phyloP scores from a whole-genome alignment of 2,329 filamentous ascomycete genomes.

The Phoma herbarum region DNA sequence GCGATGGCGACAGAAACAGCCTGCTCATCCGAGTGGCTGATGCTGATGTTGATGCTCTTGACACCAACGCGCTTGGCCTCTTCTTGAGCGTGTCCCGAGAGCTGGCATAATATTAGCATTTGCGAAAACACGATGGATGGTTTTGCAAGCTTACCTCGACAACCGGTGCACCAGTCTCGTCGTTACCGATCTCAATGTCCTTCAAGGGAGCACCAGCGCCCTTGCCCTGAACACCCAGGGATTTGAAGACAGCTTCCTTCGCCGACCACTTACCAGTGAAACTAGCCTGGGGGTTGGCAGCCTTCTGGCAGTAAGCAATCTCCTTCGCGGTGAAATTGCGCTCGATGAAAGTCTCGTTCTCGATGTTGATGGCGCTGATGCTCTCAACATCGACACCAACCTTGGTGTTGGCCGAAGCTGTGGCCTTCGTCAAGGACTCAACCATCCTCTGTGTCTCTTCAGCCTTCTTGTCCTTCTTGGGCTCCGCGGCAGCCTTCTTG shows the following conservation, averaged over 20 bases:
- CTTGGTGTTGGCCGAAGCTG: constrained; percentile 69
- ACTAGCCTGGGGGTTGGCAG: constrained; percentile 82
- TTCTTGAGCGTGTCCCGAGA: constrained; percentile 83
- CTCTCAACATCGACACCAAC: constrained; percentile 95
- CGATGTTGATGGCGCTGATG: constrained; percentile 85
- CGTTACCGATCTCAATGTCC: constrained; percentile 91
- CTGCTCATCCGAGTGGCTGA: constrained; percentile 94
- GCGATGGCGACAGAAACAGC: constrained; percentile 94
- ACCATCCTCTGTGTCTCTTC: constrained; percentile 78
- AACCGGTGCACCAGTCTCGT: constrained; percentile 81
- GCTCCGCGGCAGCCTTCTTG: constrained; percentile 58
- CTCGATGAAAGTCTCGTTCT: constrained; percentile 92
- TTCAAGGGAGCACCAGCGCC: constrained; percentile 89
- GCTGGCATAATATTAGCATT: constrained; percentile 60
- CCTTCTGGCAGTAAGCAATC: constrained; percentile 84
- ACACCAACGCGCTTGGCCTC: constrained; percentile 88
- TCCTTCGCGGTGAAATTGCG: constrained; percentile 91
- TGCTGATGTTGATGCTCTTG: constrained; percentile 89
- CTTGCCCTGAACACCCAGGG: constrained; percentile 83
- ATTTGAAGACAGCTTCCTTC: constrained; percentile 99
- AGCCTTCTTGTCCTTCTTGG: constrained; percentile 66
- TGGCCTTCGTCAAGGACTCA: constrained; percentile 76
- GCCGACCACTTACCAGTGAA: constrained; percentile 97
- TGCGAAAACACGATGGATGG: neutral
- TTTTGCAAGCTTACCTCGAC: constrained; percentile 74